Percentiles rank a stretch among this genome's conserved stretches.
Conservation (phyloP, 257 asterid species). For the Solanum gandarillasii region DNA sequence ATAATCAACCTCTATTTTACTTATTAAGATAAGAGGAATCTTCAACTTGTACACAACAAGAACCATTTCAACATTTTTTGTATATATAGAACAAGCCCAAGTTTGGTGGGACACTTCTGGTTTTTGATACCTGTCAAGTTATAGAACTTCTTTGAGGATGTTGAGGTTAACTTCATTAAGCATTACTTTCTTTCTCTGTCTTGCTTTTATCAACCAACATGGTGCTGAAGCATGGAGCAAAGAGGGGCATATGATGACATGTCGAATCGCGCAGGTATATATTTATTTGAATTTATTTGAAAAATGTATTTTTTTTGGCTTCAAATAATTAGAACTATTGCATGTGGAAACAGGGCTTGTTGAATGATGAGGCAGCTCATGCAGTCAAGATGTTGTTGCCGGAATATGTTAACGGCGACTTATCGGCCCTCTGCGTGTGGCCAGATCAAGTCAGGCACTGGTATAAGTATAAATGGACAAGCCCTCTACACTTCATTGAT, state of each 20-base stretch:
- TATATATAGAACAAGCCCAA: constrained; percentile 12
- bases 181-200: constrained; percentile 16
- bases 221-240: constrained; percentile 79
- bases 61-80: not conserved
- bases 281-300: not conserved
- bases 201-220: constrained; percentile 22
- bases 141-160: not conserved
- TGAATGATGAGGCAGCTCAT: constrained; percentile 52
- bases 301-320: not conserved
- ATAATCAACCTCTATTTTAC: constrained; percentile 13
- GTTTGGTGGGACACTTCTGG: constrained; percentile 6
- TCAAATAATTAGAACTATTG: not conserved
- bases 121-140: not conserved
- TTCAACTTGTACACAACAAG: constrained; percentile 46
- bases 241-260: constrained; percentile 85
- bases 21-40: constrained; percentile 10
- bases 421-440: constrained; percentile 79
- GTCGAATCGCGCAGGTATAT: constrained; percentile 78
- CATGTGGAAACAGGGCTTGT: constrained; percentile 33
- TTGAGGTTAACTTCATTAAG: constrained; percentile 3
- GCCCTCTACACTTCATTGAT: constrained; percentile 91
- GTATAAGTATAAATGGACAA: constrained; percentile 79
- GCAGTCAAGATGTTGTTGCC: constrained; percentile 71
- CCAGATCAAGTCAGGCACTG: constrained; percentile 94
- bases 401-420: constrained; percentile 54